Base-by-base conservation (phyloP, 495 filamentous ascomycete genomes). In the Usnea hakonensis region DNA sequence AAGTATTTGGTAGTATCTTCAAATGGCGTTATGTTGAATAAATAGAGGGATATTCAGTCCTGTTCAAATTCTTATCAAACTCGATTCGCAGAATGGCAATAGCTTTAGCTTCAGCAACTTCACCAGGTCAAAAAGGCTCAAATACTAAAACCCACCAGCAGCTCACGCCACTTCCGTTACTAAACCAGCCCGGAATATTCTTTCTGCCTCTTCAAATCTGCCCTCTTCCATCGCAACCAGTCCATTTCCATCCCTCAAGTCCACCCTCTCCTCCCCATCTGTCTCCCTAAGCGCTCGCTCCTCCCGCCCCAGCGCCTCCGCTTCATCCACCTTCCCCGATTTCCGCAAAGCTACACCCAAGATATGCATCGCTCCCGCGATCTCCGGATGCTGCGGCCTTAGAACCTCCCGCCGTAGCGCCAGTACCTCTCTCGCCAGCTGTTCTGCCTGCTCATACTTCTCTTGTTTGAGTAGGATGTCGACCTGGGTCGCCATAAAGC, bases 221-320 rank as follows among this genome's bases (percentile, higher is more conserved):
- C 46, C 46, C 17, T 50, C 46, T 17, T 30, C 16, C 46, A 50
- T 50, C 46, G 46, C 46, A 50, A 30, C 46, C 46, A 14, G 23
- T 30, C 46, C 46, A 50, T 50, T 26, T 30, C 26, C 46, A 50
- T 50, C 46, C 23, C 46, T 17, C 46, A 50, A 50, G 46, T 26
- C 46, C 46, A 26, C 46, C 46, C 28, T 17, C 46, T 50, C 46
- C 46, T 50, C 46, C 46, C 23, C 46, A 28, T 30, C 23, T 6
- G 6, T 30, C 46, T 50, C 46, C 23, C 26, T 30, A 30, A 50
- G 46, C 46, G 46, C 46, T 26, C 23, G 46, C 46, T 50, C 46
- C 46, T 50, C 46, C 46, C 46, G 46, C 46, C 46, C 23, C 46
- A 50, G 46, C 46, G 46, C 46, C 46, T 50, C 26, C 46, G 46